Evolutionary conservation across 495 filamentous ascomycete species (phyloP), one percentile per base, ranked within the genome.

Genomic region (Echria macrotheca): DNA sequence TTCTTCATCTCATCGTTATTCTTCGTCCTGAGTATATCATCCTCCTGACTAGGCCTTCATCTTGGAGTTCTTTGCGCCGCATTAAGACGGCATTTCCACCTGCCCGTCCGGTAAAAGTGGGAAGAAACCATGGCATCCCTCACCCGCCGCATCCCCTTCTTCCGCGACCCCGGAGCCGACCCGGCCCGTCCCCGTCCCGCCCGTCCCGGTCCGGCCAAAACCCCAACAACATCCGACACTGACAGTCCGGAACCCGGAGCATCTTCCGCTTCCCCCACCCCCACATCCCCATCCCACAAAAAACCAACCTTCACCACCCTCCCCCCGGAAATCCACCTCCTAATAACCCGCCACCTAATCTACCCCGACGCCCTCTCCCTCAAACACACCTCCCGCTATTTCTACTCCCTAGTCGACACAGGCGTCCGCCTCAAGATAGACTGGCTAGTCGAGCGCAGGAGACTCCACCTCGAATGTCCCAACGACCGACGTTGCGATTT

Each of bases 401-500:
- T 87, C 59, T 81, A 79, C 61, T 54, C 55, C n/a, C 58, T 82
- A 1, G 80, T 85, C 39, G 78, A 83, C 54, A 87, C 82, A 1
- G 82, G 81, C 9, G 75, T 85, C 0, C 58, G 72, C 32, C 67
- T 85, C 18, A 85, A 87, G 51, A 74, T 87, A 5, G 74, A 79
- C 54, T 87, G 83, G 83, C 66, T 87, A 0, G 70, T 84, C 25
- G 74, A 81, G 52, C 74, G 83, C 14, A 76, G 70, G 4, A 59
- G 55, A 21, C 55, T 78, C 46, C 69, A 77, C 45, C 58, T 79
- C 5, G 69, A 78, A 47, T 79, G 74, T 49, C 76, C 74, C 4
- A 72, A 66, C 47, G 61, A 73, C 45, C 57, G 62, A 44, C 55
- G 63, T 4, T 79, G 76, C 36, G 75, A 77, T 43, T 43, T 79